These are phyloP conservation scores for Pythium apleroticum DNA, from an alignment of 352 stramenopile genomes.

Conservation along the genomic window DNA sequence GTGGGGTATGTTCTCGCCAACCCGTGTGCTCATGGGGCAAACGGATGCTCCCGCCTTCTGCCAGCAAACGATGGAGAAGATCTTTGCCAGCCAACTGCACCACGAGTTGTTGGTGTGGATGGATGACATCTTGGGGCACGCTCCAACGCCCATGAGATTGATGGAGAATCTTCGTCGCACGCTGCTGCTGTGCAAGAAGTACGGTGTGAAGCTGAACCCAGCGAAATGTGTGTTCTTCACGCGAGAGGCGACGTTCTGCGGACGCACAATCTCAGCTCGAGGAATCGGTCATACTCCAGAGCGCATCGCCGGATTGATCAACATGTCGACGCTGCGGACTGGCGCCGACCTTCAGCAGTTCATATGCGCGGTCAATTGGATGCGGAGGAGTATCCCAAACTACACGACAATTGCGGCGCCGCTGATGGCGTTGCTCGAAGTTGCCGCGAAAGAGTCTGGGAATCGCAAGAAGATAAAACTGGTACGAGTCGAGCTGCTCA, in stretches of 20 bases:
- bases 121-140: conserved; percentile 32
- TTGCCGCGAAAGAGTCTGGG: background rate
- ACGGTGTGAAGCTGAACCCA: conserved; percentile 36
- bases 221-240: conserved; percentile 36
- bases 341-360: conserved; percentile 35
- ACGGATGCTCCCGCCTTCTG: conserved; percentile 23
- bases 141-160: conserved; percentile 4
- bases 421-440: conserved; percentile 22
- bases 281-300: conserved; percentile 26
- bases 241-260: conserved; percentile 27
- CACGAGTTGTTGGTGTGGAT: conserved; percentile 30
- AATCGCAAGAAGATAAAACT: conserved; percentile 28
- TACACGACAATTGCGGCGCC: conserved; percentile 21
- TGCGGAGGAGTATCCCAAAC: conserved; percentile 32
- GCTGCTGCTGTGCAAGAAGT: conserved; percentile 20
- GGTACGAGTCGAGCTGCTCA: conserved; percentile 1
- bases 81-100: conserved; percentile 21
- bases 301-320: conserved; percentile 27
- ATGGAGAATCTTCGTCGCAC: conserved; percentile 23
- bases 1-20: conserved; percentile 20
- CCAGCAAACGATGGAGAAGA: conserved; percentile 23
- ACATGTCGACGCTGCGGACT: conserved; percentile 18
- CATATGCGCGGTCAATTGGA: conserved; percentile 11
- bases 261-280: conserved; percentile 20
- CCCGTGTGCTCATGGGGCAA: conserved; percentile 25